Evolutionary conservation across 108 stramenopile genomes (phyloP), one percentile per base, ranked within the genome.

Genomic region (Schizochytrium sp.): DNA sequence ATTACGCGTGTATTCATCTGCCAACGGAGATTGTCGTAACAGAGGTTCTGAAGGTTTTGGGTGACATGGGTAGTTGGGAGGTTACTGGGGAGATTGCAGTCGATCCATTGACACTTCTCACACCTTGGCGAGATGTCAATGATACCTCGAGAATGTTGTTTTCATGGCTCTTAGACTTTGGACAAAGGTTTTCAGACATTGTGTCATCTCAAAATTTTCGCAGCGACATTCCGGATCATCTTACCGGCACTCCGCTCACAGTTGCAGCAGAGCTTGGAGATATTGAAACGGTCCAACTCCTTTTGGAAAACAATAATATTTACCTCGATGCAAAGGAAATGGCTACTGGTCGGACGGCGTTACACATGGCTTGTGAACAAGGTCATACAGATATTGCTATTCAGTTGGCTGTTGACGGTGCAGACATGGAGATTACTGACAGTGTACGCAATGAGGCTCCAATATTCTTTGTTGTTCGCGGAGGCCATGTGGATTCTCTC

Each of bases 231-330:
- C 64, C 64, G 19, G 76, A 55, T 10, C 40, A 5, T 56, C 28
- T 83, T 1, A 83, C 76, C 4, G 76, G 76, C 45, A 83, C 76
- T 17, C 76, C 76, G 53, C 47, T 83, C 12, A 55, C 76, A 0
- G 53, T 42, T 10, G 47, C 50, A 2, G 55, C 50, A 5, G 47
- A 13, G n/a, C 5, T 28, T 8, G 76, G 76, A n/a, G 53, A 83
- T 7, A n/a, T 83, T n/a, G 10, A 5, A 47, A 55, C 53, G 5
- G 47, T 83, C 15, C 50, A 83, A 53, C 28, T 55, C 3, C 50
- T 55, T 40, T 55, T 83, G 47, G 47, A 38, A 8, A 17, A 40
- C 50, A 40, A 83, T 47, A 38, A n/a, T 10, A 83, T 42, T 42
- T 47, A 55, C 15, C 50, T 83, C 5, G 76, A 83, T 42, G 76